These are phyloP conservation scores for Trypanosoma mega DNA, from an alignment of 208 protist genomes.

Conservation along the genomic window DNA sequence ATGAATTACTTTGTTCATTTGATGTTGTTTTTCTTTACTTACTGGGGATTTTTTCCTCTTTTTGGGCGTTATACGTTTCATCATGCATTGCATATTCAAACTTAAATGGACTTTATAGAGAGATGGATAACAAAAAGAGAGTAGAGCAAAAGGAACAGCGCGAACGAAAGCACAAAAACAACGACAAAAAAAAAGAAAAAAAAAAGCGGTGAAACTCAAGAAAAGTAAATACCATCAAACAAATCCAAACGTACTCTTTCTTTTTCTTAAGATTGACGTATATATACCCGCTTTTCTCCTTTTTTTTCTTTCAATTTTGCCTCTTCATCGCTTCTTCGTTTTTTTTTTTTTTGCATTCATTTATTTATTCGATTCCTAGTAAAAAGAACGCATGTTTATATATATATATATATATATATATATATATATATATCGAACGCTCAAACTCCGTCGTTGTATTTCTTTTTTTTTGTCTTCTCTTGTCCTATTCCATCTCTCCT, in stretches of 20 bases:
- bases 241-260: not conserved
- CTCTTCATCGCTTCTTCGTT: slow-evolving; percentile 18
- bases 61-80: too few relatives aligned
- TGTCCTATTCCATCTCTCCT: not conserved
- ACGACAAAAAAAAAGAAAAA: not conserved
- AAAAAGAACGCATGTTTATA: too few relatives aligned
- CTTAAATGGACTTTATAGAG: too few relatives aligned
- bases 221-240: not conserved
- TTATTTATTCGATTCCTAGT: too few relatives aligned
- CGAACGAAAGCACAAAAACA: not conserved
- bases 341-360: slow-evolving; percentile 4
- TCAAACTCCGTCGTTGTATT: not conserved
- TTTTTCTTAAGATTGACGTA: not conserved
- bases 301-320: too few relatives aligned
- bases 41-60: too few relatives aligned
- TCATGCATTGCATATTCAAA: too few relatives aligned
- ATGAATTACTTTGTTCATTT: too few relatives aligned
- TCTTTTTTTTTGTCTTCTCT: slow-evolving; percentile 17
- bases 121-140: not conserved
- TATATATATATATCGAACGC: slow-evolving; percentile 4
- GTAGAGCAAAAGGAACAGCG: not conserved
- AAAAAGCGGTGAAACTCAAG: not conserved
- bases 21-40: too few relatives aligned
- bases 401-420: not conserved
- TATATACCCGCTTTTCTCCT: slow-evolving; percentile 2